Evolutionary conservation across 1,139 yeast genomes (phyloP).

Genomic region (Debaryomyces fabryi): DNA sequence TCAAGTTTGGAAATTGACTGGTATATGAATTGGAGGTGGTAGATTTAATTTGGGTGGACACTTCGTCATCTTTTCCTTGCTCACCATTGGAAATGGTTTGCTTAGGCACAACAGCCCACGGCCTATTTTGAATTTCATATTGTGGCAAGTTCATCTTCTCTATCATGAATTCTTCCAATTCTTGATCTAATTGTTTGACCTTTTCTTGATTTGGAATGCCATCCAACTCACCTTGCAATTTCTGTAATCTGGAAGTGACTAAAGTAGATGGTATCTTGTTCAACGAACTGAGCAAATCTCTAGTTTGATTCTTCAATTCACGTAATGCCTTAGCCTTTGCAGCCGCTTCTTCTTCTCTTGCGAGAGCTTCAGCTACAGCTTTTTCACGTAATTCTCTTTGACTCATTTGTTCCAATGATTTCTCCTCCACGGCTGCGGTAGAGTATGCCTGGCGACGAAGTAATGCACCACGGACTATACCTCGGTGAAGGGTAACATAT

Average conservation of each 20-base stretch:
- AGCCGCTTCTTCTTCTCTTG: constrained; percentile 46
- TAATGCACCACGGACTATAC: constrained; percentile 1
- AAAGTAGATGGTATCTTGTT: constrained; percentile 39
- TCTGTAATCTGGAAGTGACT: constrained; percentile 32
- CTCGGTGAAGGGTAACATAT: background rate
- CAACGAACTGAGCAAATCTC: constrained; percentile 32
- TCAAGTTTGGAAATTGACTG: constrained; percentile 41
- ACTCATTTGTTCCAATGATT: constrained; percentile 13
- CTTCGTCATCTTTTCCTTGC: constrained; percentile 13
- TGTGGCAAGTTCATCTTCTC: constrained; percentile 39
- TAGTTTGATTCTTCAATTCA: constrained; percentile 35
- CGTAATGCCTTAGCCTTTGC: constrained; percentile 40
- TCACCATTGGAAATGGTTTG: background rate
- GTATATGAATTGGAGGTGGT: constrained; percentile 36
- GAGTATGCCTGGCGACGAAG: constrained; percentile 5
- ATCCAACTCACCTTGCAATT: constrained; percentile 35
- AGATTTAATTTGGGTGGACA: constrained; percentile 26
- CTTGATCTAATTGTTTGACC: constrained; percentile 45
- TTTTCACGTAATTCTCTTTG: constrained; percentile 42
- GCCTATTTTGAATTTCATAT: constrained; percentile 33
- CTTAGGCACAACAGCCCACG: constrained; percentile 33
- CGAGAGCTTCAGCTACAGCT: constrained; percentile 49
- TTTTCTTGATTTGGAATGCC: constrained; percentile 31
- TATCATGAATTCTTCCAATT: constrained; percentile 44
- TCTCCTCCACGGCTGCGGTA: constrained; percentile 11